Percentiles rank a stretch among this genome's conserved stretches.
phyloP scores from a whole-genome alignment of 2,329 filamentous ascomycete species.

The Colletotrichum horii region DNA sequence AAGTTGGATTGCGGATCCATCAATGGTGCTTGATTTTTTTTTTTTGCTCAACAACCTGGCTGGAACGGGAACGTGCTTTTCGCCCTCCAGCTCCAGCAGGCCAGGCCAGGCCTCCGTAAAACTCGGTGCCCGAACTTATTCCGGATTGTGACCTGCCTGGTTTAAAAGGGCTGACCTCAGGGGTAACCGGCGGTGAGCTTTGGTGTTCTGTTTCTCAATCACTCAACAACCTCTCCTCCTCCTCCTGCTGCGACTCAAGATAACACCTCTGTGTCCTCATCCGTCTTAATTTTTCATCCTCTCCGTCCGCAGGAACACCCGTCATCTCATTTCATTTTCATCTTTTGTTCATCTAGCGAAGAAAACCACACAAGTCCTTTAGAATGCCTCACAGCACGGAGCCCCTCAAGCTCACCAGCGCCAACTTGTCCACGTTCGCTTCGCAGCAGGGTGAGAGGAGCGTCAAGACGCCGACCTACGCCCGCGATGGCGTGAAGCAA shows the following conservation, averaged over 20 bases:
- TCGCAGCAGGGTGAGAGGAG: conserved; percentile 8
- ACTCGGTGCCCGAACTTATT: conserved; percentile 3
- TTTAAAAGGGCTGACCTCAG: conserved; percentile 4
- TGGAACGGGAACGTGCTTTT: conserved; percentile 1
- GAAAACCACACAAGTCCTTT: neutral
- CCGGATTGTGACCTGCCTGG: neutral
- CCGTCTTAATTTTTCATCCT: neutral
- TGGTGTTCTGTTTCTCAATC: neutral
- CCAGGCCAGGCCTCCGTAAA: neutral
- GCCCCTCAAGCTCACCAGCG: conserved; percentile 17
- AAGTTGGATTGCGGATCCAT: conserved; percentile 1
- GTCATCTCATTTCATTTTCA: neutral
- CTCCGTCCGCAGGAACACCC: neutral
- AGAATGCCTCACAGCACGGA: conserved; percentile 23
- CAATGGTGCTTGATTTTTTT: neutral
- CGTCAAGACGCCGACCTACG: conserved; percentile 44
- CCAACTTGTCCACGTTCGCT: conserved; percentile 11
- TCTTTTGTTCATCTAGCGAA: neutral
- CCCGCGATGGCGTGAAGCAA: conserved; percentile 51
- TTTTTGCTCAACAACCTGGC: conserved; percentile 2
- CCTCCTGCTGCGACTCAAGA: neutral
- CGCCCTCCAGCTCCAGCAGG: neutral
- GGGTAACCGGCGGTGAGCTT: conserved; percentile 6
- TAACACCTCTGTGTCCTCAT: neutral
- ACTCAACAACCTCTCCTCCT: neutral